phyloP scores from a whole-genome alignment of 1,284 basidiomycete species.

The Anthracocystis panici-leucophaei region DNA sequence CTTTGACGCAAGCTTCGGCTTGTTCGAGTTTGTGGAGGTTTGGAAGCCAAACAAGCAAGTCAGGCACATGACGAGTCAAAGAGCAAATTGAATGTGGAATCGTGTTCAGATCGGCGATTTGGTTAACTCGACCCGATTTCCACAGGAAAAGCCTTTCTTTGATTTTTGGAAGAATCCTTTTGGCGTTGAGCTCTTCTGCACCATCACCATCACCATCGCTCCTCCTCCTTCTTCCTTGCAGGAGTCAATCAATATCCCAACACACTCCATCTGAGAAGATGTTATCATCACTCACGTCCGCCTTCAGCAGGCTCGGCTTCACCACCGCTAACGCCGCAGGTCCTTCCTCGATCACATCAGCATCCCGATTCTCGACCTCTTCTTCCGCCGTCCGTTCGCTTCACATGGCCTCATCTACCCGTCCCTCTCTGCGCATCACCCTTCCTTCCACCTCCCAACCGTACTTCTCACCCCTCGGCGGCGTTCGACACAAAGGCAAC shows the following conservation, averaged over 20 bases:
- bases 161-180: slow-evolving; percentile 31
- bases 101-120: slow-evolving; percentile 5
- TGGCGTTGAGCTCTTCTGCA: slow-evolving; percentile 6
- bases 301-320: slow-evolving; percentile 28
- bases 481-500: slow-evolving; percentile 73
- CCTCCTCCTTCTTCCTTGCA: neutral
- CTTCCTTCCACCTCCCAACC: neutral
- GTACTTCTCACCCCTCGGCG: slow-evolving; percentile 30
- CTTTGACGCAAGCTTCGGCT: neutral
- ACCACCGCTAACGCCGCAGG: slow-evolving; percentile 17
- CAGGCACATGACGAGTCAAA: neutral
- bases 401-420: slow-evolving; percentile 17
- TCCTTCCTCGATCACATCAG: slow-evolving; percentile 10
- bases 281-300: slow-evolving; percentile 36
- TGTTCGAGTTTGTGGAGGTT: slow-evolving; percentile 10
- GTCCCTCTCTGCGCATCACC: slow-evolving; percentile 1
- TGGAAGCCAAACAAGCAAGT: neutral
- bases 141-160: neutral
- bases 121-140: neutral
- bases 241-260: no score
- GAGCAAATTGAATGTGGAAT: neutral
- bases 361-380: slow-evolving; percentile 13
- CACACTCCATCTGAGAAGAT: slow-evolving; percentile 3
- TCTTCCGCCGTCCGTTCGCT: slow-evolving; percentile 23
- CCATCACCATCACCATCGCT: slow-evolving; percentile 4